phyloP scores from a whole-genome alignment of 176 grass and related monocot species.

The Hordeum vulgare region DNA sequence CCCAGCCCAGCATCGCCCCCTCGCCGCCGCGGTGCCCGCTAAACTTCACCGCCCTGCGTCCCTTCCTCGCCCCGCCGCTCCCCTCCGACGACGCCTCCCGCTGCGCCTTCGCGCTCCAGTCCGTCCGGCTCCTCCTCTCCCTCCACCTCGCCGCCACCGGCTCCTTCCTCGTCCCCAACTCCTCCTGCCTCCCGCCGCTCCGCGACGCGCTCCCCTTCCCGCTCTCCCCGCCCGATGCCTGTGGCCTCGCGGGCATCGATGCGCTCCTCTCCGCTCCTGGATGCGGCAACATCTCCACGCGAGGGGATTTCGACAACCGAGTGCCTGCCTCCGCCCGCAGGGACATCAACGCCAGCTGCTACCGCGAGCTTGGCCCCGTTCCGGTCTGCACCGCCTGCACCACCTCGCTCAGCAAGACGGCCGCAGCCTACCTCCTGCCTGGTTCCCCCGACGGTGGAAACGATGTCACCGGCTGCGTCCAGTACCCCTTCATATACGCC shows the following conservation, averaged over 20 bases:
- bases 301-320: slow-evolving; percentile 34
- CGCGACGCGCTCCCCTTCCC: slow-evolving; percentile 30
- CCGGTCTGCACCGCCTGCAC: slow-evolving; percentile 71
- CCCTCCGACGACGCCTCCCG: slow-evolving; percentile 13
- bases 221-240: slow-evolving; percentile 26
- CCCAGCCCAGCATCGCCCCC: too few species aligned
- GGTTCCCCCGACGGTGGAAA: neutral
- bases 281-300: slow-evolving; percentile 65
- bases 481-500: slow-evolving; percentile 72
- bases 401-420: slow-evolving; percentile 46
- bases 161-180: slow-evolving; percentile 36
- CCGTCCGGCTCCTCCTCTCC: slow-evolving; percentile 43
- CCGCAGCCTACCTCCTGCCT: slow-evolving; percentile 46
- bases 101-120: slow-evolving; percentile 37
- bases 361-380: slow-evolving; percentile 34
- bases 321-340: slow-evolving; percentile 29
- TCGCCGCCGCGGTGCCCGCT: slow-evolving; percentile 56
- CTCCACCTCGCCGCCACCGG: slow-evolving; percentile 39
- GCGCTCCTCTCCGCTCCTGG: slow-evolving; percentile 34
- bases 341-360: slow-evolving; percentile 54
- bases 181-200: slow-evolving; percentile 32
- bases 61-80: slow-evolving; percentile 15
- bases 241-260: slow-evolving; percentile 41
- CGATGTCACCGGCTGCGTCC: slow-evolving; percentile 57
- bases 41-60: slow-evolving; percentile 51